These are phyloP conservation scores for Saxophila tyrrhenica DNA, from an alignment of 495 filamentous ascomycete genomes.

Conservation along the genomic window DNA sequence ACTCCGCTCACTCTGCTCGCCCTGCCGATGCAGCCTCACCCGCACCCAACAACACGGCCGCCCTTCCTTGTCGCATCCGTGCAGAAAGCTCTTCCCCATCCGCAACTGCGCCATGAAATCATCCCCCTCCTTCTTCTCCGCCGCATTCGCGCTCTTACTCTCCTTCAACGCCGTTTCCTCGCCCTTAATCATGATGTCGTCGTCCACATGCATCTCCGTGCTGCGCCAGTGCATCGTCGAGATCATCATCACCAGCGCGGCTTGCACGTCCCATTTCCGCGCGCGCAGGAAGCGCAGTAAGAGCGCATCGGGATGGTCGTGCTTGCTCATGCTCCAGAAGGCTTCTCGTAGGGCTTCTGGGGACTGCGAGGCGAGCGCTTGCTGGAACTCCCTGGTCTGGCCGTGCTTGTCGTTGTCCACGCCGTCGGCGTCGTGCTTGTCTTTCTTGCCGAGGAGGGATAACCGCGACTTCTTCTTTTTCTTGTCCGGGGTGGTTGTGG, in stretches of 20 bases:
- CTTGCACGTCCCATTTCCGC: slow-evolving; percentile 91
- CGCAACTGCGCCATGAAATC: slow-evolving; percentile 79
- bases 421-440: slow-evolving; percentile 39
- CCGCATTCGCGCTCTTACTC: slow-evolving; percentile 42
- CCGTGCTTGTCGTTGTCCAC: slow-evolving; percentile 84
- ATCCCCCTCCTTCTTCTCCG: slow-evolving; percentile 53
- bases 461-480: slow-evolving; percentile 64
- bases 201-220: slow-evolving; percentile 71
- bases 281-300: slow-evolving; percentile 83
- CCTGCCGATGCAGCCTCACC: slow-evolving; percentile 65
- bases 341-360: slow-evolving; percentile 70
- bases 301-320: slow-evolving; percentile 83
- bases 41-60: slow-evolving; percentile 81
- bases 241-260: slow-evolving; percentile 86
- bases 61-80: slow-evolving; percentile 74
- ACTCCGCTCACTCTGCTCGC: slow-evolving; percentile 68
- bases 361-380: slow-evolving; percentile 59
- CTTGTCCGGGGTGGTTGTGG: slow-evolving; percentile 32
- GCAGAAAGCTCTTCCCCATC: slow-evolving; percentile 90
- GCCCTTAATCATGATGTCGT: slow-evolving; percentile 71
- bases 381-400: slow-evolving; percentile 73
- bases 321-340: slow-evolving; percentile 94
- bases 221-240: slow-evolving; percentile 87
- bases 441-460: slow-evolving; percentile 50
- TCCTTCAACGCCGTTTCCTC: slow-evolving; percentile 55